phyloP scores from a whole-genome alignment of 768 basidiomycete genomes.

The Mrakia gelida region DNA sequence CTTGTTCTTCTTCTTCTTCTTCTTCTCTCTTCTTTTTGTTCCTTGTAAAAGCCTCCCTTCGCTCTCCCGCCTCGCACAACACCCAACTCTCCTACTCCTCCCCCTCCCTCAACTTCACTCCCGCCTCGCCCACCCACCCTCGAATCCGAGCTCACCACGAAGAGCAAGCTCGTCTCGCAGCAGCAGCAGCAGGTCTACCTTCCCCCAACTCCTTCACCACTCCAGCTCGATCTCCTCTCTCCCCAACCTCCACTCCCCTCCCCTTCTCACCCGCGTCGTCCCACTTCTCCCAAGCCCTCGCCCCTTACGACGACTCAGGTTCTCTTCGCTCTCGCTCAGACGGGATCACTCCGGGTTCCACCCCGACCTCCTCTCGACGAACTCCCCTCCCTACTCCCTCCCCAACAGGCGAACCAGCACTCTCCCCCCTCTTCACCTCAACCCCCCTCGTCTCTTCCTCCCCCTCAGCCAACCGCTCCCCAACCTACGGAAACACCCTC shows the following conservation, averaged over 20 bases:
- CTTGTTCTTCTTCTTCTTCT: background rate
- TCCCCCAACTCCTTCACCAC: background rate
- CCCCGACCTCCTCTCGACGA: background rate
- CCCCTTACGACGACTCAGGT: background rate
- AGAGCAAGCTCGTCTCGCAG: background rate
- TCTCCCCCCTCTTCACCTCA: background rate
- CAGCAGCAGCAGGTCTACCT: too few species aligned
- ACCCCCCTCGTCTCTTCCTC: background rate
- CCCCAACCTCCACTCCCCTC: background rate
- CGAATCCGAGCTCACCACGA: slow-evolving; percentile 8
- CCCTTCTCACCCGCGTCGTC: slow-evolving; percentile 6
- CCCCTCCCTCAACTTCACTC: background rate
- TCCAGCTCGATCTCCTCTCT: background rate
- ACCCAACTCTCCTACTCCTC: background rate
- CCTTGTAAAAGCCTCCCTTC: background rate
- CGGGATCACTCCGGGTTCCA: background rate
- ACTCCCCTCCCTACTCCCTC: slow-evolving; percentile 1
- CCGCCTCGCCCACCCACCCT: slow-evolving; percentile 3
- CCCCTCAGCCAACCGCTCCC: background rate
- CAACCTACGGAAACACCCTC: background rate
- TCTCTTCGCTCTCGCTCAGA: background rate
- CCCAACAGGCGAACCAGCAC: background rate
- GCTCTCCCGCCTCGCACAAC: background rate
- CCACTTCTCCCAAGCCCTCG: background rate
- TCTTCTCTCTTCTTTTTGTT: background rate